These are phyloP conservation scores for Medicago truncatula DNA, from an alignment of 306 rosid species.

Conservation along the genomic window MtrunA17r5.0-ANR NC_053045.1:61336501-61337000, in stretches of 20 bases:
- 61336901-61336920: not conserved
- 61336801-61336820: conserved; percentile 47
- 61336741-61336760: conserved; percentile 73
- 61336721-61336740: conserved; percentile 75
- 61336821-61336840: conserved; percentile 24
- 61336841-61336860: not conserved
- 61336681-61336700: conserved; percentile 88
- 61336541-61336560: not conserved
- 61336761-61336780: conserved; percentile 82
- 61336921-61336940: conserved; percentile 63
- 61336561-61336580: not conserved
- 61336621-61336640: too few species aligned
- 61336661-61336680: conserved; percentile 70
- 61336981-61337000: conserved; percentile 47
- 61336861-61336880: too few species aligned
- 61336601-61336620: too few species aligned
- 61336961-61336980: conserved; percentile 59
- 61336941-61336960: conserved; percentile 64
- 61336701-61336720: conserved; percentile 75
- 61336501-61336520: not conserved
- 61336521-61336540: not conserved
- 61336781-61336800: conserved; percentile 83
- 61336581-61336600: too few species aligned
- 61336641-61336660: not conserved
- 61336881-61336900: not conserved